Percentiles rank a stretch among this genome's conserved stretches.
Evolutionary conservation across 225 moss, liverwort and hornwort genomes (phyloP).

Genomic region (Climacium dendroides): DNA sequence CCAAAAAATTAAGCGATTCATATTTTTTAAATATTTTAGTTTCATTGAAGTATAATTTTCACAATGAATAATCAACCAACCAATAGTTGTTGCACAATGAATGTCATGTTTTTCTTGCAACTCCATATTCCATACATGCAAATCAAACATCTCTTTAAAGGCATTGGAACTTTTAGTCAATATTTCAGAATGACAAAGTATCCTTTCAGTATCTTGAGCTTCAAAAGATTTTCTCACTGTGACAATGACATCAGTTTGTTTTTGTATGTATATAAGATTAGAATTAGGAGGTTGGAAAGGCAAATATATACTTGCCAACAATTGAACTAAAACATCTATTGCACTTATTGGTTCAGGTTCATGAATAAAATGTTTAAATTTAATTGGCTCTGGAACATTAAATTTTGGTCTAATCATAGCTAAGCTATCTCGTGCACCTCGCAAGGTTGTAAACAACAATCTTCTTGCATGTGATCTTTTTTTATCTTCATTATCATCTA

Average conservation of each 20-base stretch:
- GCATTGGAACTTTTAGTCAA: background rate
- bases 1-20: background rate
- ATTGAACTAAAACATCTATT: conserved; percentile 4
- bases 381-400: background rate
- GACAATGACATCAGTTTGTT: conserved; percentile 1
- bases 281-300: conserved; percentile 19
- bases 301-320: background rate
- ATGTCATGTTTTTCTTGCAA: conserved; percentile 1
- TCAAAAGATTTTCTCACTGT: conserved; percentile 4
- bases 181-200: conserved; percentile 24
- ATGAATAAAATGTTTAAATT: background rate
- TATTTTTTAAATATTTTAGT: no score
- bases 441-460: background rate
- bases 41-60: background rate
- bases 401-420: background rate
- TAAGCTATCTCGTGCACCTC: background rate
- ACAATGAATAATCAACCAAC: background rate
- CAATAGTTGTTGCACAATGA: conserved; percentile 13
- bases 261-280: background rate
- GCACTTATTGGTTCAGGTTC: background rate
- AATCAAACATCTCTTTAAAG: conserved; percentile 17
- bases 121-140: background rate
- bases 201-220: conserved; percentile 2
- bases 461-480: background rate
- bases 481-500: conserved; percentile 2